These are phyloP conservation scores for Colletotrichum filicis DNA, from an alignment of 2,329 filamentous ascomycete species.

Conservation along the genomic window DNA sequence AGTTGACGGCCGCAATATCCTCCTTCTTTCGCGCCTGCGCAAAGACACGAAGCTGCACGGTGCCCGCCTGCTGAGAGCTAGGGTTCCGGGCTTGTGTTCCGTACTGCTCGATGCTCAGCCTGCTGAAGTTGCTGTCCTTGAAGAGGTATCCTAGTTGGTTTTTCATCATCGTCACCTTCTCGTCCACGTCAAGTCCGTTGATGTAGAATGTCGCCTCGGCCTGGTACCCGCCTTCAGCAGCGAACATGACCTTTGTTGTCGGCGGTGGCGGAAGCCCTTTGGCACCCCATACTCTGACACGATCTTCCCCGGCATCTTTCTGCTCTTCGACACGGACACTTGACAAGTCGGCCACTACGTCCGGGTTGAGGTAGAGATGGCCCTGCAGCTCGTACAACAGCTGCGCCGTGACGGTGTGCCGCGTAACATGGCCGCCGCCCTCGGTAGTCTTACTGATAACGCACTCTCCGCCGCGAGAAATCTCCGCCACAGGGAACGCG, in stretches of 20 bases:
- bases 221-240: conserved; percentile 60
- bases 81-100: conserved; percentile 37
- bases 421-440: conserved; percentile 45
- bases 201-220: conserved; percentile 44
- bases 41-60: conserved; percentile 38
- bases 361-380: conserved; percentile 58
- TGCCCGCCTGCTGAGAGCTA: conserved; percentile 39
- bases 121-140: conserved; percentile 45
- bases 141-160: conserved; percentile 40
- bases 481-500: conserved; percentile 61
- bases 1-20: conserved; percentile 37
- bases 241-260: conserved; percentile 63
- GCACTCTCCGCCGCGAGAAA: conserved; percentile 55
- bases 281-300: conserved; percentile 53
- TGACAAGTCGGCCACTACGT: conserved; percentile 55
- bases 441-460: conserved; percentile 51
- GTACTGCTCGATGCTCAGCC: conserved; percentile 46
- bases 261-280: conserved; percentile 56
- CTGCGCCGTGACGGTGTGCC: conserved; percentile 54
- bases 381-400: conserved; percentile 61
- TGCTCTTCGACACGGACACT: conserved; percentile 49
- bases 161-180: conserved; percentile 40
- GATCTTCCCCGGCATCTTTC: conserved; percentile 38
- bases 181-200: conserved; percentile 29
- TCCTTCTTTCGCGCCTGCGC: conserved; percentile 40